Evolutionary conservation across 2,329 filamentous ascomycete species (phyloP), one percentile per base, ranked within the genome.

Genomic region (Botryotinia globosa): DNA sequence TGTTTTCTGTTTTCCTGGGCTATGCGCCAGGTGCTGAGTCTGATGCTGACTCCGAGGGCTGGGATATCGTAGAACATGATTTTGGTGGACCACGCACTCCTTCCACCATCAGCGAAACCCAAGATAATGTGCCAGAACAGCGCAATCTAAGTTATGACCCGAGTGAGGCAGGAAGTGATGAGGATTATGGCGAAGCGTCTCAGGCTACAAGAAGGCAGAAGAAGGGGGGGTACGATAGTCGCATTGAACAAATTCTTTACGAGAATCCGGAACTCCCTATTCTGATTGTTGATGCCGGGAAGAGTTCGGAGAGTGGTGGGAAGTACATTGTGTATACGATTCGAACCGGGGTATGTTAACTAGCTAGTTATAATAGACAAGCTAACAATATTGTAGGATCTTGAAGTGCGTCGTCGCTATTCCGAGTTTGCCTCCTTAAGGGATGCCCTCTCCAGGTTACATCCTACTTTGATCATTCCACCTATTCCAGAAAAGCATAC

Each of bases 401-500:
- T 99, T 70, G 94, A 98, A 84, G 96, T 99, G 71, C 91, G 95
- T 78, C 89, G 96, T 78, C 89, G 96, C 79, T 99, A 99, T 83
- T 99, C 96, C 1, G 96, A 99, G 82, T 99, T 99, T 80, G 92
- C 93, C 51, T 97, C 95, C 25, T 85, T 99, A 73, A 89, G 96
- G 79, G 91, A 94, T 78, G 95, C 95, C 4, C 87, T 99, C 42
- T 94, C 94, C 64, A 92, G 92, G 78, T 87, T 99, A 75, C 97
- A 99, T 81, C 96, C 97, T 12, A 99, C 96, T 0, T 87, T 99
- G 59, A 92, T 99, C 78, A 92, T 99, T 69, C 97, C 96, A 12
- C 96, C 96, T 4, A 99, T 99, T 79, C 96, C 96, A 34, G 97
- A 99, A 84, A 99, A 99, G 83, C 96, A 99, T 82, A 96, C 94